Conservation (phyloP, 2,329 filamentous ascomycete genomes). For the Arthrobotrys entomopaga region DNA sequence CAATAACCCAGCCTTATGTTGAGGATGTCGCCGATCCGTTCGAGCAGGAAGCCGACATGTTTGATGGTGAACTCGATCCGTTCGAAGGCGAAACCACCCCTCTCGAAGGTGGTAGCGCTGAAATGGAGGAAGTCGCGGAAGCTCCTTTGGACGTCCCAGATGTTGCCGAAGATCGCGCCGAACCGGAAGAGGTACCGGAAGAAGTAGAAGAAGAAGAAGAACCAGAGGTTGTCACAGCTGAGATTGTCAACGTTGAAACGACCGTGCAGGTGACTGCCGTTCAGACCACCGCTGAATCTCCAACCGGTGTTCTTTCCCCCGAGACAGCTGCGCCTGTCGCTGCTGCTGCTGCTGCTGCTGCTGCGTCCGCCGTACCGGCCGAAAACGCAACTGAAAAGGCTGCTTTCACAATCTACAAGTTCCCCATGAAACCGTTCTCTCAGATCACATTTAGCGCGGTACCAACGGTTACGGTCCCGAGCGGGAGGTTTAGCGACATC, state of each 20-base stretch:
- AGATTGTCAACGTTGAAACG: conserved; percentile 59
- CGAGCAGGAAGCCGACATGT: conserved; percentile 42
- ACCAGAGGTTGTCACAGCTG: conserved; percentile 62
- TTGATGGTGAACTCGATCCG: conserved; percentile 46
- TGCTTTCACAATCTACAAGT: conserved; percentile 85
- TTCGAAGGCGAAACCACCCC: conserved; percentile 33
- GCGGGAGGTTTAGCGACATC: conserved; percentile 88
- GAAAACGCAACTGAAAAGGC: conserved; percentile 68
- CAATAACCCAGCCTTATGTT: conserved; percentile 49
- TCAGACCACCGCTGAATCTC: conserved; percentile 19
- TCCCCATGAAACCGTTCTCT: conserved; percentile 96
- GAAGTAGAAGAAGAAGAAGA: conserved; percentile 59
- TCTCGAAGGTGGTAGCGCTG: conserved; percentile 56
- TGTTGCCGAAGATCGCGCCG: conserved; percentile 27
- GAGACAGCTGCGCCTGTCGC: conserved; percentile 16
- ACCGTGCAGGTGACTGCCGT: conserved; percentile 17
- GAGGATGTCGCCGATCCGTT: conserved; percentile 50
- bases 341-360: no score
- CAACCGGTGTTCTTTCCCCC: conserved; percentile 27
- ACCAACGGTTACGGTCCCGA: conserved; percentile 70
- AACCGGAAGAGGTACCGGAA: conserved; percentile 57
- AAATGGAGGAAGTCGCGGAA: conserved; percentile 68
- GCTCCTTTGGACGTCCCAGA: conserved; percentile 61
- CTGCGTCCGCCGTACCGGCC: conserved; percentile 42
- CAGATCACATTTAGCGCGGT: conserved; percentile 76